A percentile compares a stretch with the other conserved stretches of the same genome.
Evolutionary conservation across 495 filamentous ascomycete species (phyloP).

Genomic region (Annulohypoxylon maeteangense): DNA sequence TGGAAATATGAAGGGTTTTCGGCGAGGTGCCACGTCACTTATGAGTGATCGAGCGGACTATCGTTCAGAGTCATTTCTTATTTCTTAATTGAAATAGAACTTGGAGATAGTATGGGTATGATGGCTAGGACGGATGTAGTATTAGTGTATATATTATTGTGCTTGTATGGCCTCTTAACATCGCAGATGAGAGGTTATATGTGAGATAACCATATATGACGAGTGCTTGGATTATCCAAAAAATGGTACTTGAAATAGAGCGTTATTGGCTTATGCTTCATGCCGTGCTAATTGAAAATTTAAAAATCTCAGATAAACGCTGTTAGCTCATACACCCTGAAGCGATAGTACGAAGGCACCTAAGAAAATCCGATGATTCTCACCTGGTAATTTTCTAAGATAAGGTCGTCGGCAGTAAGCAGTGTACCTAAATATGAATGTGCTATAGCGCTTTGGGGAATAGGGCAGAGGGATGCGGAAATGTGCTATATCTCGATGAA

Average conservation of each 20-base stretch:
- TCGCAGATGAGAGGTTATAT: too few relatives aligned
- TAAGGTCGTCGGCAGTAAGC: background rate
- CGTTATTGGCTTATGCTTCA: too few relatives aligned
- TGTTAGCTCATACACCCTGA: too few relatives aligned
- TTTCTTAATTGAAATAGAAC: background rate
- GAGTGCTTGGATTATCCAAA: too few relatives aligned
- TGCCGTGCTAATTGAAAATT: too few relatives aligned
- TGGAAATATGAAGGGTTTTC: background rate
- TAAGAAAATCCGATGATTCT: background rate
- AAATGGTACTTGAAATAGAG: too few relatives aligned
- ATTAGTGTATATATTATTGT: background rate
- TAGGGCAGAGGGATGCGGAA: background rate
- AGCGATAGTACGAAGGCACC: too few relatives aligned
- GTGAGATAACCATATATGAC: too few relatives aligned
- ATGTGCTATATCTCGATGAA: too few relatives aligned
- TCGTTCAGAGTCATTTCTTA: background rate
- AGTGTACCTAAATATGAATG: too few relatives aligned
- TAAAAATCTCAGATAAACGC: too few relatives aligned
- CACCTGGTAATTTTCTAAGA: background rate
- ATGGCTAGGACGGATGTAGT: background rate
- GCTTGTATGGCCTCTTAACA: too few relatives aligned
- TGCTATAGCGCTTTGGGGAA: background rate
- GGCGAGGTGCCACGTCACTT: conserved; percentile 8
- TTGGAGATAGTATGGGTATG: background rate
- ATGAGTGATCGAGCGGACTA: background rate